Percentiles rank a stretch among this genome's conserved stretches.
Evolutionary conservation across 331 rosid genomes (phyloP).

Genomic region (Quercus lobata): DNA sequence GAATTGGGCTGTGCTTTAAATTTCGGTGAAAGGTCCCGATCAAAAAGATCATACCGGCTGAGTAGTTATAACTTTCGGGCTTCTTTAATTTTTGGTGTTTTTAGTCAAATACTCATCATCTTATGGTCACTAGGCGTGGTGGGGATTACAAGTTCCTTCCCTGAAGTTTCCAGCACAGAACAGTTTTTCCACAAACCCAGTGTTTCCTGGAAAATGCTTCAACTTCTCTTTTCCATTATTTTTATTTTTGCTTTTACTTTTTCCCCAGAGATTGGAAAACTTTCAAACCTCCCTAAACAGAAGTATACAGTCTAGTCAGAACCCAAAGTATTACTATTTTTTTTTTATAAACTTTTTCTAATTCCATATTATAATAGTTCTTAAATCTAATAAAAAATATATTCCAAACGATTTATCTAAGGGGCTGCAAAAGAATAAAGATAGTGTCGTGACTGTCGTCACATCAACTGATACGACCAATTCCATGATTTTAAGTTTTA

Average conservation of each 20-base stretch:
- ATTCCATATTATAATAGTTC: background rate
- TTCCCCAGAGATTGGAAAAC: background rate
- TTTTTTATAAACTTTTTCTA: background rate
- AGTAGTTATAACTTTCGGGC: too few species aligned
- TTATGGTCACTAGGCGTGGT: background rate
- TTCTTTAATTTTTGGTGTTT: background rate
- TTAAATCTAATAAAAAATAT: background rate
- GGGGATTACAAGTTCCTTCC: background rate
- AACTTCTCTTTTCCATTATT: too few species aligned
- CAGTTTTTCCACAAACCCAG: slow-evolving; percentile 6
- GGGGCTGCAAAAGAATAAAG: background rate
- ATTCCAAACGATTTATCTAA: background rate
- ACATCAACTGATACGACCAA: too few species aligned
- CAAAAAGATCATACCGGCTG: too few species aligned
- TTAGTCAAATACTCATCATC: background rate
- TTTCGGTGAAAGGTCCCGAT: too few species aligned
- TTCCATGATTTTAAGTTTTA: too few species aligned
- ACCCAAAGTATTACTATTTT: too few species aligned
- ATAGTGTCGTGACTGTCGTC: too few species aligned
- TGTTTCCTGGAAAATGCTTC: background rate
- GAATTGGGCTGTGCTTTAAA: background rate
- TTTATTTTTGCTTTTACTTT: background rate
- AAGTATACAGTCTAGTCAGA: background rate
- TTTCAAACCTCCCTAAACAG: background rate
- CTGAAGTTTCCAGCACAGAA: background rate